Percentiles rank a stretch among this genome's conserved stretches.
Evolutionary conservation across 2,329 filamentous ascomycete genomes (phyloP).

Genomic region (Passalora sequoiae): DNA sequence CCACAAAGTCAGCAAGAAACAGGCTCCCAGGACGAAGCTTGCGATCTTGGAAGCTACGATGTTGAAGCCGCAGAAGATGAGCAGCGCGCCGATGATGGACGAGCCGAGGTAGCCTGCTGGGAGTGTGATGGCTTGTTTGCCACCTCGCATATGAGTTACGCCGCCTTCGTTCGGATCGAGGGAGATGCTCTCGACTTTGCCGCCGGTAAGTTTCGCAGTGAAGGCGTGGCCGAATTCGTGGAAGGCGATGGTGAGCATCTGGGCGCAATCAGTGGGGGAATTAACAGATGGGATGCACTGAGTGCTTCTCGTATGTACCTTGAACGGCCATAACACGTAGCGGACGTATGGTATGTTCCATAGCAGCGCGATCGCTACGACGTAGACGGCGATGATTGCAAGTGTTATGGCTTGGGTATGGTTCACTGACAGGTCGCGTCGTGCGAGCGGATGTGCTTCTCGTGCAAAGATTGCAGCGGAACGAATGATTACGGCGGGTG

Average conservation of each 20-base stretch:
- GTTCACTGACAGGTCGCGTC: conserved; percentile 56
- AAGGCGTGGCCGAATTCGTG: conserved; percentile 75
- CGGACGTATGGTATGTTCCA: conserved; percentile 77
- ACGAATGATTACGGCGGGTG: too few relatives aligned
- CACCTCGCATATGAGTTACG: conserved; percentile 71
- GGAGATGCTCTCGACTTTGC: conserved; percentile 67
- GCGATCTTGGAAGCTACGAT: conserved; percentile 77
- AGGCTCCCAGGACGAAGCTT: conserved; percentile 65
- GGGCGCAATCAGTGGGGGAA: neutral
- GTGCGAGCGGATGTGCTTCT: neutral
- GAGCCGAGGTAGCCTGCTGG: conserved; percentile 75
- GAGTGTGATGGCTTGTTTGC: conserved; percentile 63
- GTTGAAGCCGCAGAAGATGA: conserved; percentile 76
- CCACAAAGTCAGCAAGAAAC: conserved; percentile 74
- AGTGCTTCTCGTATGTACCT: too few relatives aligned
- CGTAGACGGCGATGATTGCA: conserved; percentile 65
- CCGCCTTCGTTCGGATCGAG: conserved; percentile 72
- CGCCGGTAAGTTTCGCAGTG: conserved; percentile 66
- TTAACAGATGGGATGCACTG: too few relatives aligned
- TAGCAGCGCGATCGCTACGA: conserved; percentile 67
- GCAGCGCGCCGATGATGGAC: conserved; percentile 67
- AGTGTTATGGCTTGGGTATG: conserved; percentile 66
- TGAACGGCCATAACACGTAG: conserved; percentile 74
- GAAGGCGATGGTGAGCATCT: conserved; percentile 81
- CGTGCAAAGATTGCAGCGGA: too few relatives aligned